phyloP scores from a whole-genome alignment of 805 yeast species.

The Ascoidea rubescens region DNA sequence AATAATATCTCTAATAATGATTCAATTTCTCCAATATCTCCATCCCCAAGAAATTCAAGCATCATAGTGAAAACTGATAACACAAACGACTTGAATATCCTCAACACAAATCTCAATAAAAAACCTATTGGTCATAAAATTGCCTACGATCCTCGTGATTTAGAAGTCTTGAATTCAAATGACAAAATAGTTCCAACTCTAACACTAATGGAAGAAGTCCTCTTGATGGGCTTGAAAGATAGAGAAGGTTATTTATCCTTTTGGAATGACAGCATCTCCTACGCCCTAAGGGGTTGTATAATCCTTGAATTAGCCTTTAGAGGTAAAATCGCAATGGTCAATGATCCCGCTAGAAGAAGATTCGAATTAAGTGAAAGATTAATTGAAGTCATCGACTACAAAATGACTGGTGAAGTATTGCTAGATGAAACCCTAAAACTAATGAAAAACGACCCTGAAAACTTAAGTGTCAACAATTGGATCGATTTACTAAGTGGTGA shows the following conservation, averaged over 20 bases:
- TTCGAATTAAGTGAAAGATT: conserved; percentile 79
- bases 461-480: conserved; percentile 76
- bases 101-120: not conserved
- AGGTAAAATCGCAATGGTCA: conserved; percentile 75
- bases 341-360: conserved; percentile 85
- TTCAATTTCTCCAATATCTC: not conserved
- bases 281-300: conserved; percentile 91
- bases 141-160: conserved; percentile 64
- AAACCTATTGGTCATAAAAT: conserved; percentile 36
- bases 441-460: conserved; percentile 74
- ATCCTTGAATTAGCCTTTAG: conserved; percentile 84
- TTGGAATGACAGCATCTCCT: conserved; percentile 97
- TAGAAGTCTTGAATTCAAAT: conserved; percentile 19
- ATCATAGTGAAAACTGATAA: not conserved
- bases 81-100: not conserved
- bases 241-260: conserved; percentile 92
- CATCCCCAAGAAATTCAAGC: not conserved
- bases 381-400: conserved; percentile 74
- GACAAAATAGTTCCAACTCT: conserved; percentile 45
- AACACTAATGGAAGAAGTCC: conserved; percentile 93
- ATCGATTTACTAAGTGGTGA: conserved; percentile 89
- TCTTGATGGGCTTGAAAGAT: conserved; percentile 86
- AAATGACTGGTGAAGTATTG: conserved; percentile 87
- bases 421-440: conserved; percentile 86
- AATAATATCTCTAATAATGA: not conserved